A percentile compares a stretch with the other conserved stretches of the same genome.
Evolutionary conservation across 352 stramenopile genomes (phyloP).

Genomic region (Blastocystis sp.): DNA sequence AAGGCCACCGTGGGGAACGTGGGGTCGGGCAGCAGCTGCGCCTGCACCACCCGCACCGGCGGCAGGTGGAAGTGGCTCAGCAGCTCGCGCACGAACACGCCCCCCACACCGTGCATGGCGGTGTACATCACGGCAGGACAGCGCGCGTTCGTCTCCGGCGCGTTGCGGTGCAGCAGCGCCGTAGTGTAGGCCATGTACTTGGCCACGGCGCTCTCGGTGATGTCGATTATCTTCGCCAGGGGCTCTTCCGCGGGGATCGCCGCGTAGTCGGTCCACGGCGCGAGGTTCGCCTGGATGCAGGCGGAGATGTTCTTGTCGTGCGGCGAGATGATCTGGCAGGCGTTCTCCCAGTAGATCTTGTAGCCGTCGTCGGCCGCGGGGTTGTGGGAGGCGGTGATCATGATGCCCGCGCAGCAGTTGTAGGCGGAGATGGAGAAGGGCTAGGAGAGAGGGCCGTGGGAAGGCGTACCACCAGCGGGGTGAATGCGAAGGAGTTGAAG

Average conservation of each 20-base stretch:
- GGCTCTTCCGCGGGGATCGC: slow-evolving; percentile 60
- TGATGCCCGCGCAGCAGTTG: slow-evolving; percentile 77
- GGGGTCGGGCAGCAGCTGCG: slow-evolving; percentile 86
- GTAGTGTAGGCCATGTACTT: slow-evolving; percentile 61
- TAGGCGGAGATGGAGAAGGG: slow-evolving; percentile 76
- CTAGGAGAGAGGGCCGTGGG: slow-evolving; percentile 69
- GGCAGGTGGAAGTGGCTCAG: slow-evolving; percentile 83
- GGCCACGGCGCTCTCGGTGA: slow-evolving; percentile 45
- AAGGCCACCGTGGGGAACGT: slow-evolving; percentile 91
- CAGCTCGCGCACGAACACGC: slow-evolving; percentile 83
- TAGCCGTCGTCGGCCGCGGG: slow-evolving; percentile 95
- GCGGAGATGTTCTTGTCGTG: slow-evolving; percentile 87
- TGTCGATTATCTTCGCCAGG: background rate
- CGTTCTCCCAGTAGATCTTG: slow-evolving; percentile 91
- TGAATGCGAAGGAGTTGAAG: slow-evolving; percentile 60
- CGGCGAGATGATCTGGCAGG: slow-evolving; percentile 92
- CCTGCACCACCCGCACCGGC: slow-evolving; percentile 78
- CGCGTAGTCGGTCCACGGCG: slow-evolving; percentile 80
- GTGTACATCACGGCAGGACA: slow-evolving; percentile 82
- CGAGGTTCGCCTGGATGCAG: slow-evolving; percentile 84
- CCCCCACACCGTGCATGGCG: slow-evolving; percentile 95
- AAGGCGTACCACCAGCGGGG: slow-evolving; percentile 31
- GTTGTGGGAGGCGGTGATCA: slow-evolving; percentile 95
- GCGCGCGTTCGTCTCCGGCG: slow-evolving; percentile 1
- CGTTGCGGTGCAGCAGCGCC: slow-evolving; percentile 27